These are phyloP conservation scores for Fonsecaea nubica DNA, from an alignment of 2,329 filamentous ascomycete genomes.

Conservation along the genomic window DNA sequence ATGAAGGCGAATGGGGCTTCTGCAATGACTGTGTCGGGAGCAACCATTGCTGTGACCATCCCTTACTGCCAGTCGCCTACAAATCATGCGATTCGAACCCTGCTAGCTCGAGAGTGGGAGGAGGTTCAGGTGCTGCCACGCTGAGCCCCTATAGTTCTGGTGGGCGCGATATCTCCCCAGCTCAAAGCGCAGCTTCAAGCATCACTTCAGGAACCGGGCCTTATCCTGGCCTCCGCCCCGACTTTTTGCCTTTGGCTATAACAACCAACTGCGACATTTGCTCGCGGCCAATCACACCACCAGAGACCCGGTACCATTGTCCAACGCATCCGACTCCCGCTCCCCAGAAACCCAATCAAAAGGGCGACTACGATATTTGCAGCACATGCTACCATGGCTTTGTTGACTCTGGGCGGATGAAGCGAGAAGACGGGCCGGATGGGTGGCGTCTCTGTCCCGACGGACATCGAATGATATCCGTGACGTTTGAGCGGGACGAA, in stretches of 20 bases:
- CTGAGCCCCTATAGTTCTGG: constrained; percentile 28
- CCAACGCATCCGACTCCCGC: constrained; percentile 52
- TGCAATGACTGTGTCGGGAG: constrained; percentile 87
- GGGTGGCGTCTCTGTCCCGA: constrained; percentile 84
- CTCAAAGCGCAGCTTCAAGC: constrained; percentile 34
- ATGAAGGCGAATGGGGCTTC: constrained; percentile 93
- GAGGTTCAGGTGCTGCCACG: constrained; percentile 17
- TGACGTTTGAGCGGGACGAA: constrained; percentile 72
- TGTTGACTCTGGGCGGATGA: constrained; percentile 68
- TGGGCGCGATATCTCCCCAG: constrained; percentile 31
- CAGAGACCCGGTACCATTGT: constrained; percentile 78
- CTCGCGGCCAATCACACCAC: constrained; percentile 72
- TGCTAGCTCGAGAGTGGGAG: constrained; percentile 7
- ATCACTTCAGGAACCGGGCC: constrained; percentile 31
- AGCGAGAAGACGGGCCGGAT: constrained; percentile 73
- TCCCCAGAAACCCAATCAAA: constrained; percentile 64
- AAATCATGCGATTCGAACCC: constrained; percentile 45
- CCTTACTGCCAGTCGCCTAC: constrained; percentile 77
- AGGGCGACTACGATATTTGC: constrained; percentile 88
- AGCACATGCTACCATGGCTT: constrained; percentile 75
- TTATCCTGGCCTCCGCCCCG: constrained; percentile 17
- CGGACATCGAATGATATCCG: constrained; percentile 82
- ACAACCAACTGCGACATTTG: constrained; percentile 81
- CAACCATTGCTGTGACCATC: constrained; percentile 80
- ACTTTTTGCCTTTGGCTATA: constrained; percentile 73